Base-by-base conservation (phyloP, 192 early-diverging fungal genomes). In the Umbelopsis isabellina region DNA sequence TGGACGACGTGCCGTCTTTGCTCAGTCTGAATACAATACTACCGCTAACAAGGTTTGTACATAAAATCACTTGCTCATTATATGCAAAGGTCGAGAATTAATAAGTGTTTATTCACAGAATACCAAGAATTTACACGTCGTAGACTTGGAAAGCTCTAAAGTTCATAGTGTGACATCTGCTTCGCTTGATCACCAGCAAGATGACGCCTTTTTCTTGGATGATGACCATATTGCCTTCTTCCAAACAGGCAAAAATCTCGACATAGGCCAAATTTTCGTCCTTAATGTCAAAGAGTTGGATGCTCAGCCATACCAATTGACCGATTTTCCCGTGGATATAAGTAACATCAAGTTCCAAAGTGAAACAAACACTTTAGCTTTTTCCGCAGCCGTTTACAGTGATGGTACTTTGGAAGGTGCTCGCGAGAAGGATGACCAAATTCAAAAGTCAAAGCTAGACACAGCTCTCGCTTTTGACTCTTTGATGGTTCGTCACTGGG, bases 401-500 rank as follows among this genome's bases (percentile, higher is more conserved):
- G 83, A 87, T 21, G 79, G 77, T 7, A 75, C 85, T 2, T 72
- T 93, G 27, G 81, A 86, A 23, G 84, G 82, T 20, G 85, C 88
- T 4, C 86, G 82, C 37, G 65, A 83, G 50, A 83, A 80, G 50
- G 85, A 90, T 51, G 67, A 73, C 48, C 45, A 85, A 27, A 41
- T 68, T 7, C 72, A 76, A 68, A 47, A 44, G 12, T 66, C 13
- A 66, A 83, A 82, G 66, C 83, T 80, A 30, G 89, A 91, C 35
- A 84, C 89, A 11, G 92, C 83, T 30, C 67, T 84, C 18, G 84
- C 78, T 13, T 92, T 83, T 78, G 89, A 93, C 22, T 75, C 88
- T 25, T 80, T 95, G 68, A 92, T 90, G 88, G 87, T 95, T 47
- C 85, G 93, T 33, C 93, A 95, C 71, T 95, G 93, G 92, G 93